Percentiles rank a stretch among this genome's conserved stretches.
Evolutionary conservation across 495 filamentous ascomycete species (phyloP).

Genomic region (Penicillium pulvis): DNA sequence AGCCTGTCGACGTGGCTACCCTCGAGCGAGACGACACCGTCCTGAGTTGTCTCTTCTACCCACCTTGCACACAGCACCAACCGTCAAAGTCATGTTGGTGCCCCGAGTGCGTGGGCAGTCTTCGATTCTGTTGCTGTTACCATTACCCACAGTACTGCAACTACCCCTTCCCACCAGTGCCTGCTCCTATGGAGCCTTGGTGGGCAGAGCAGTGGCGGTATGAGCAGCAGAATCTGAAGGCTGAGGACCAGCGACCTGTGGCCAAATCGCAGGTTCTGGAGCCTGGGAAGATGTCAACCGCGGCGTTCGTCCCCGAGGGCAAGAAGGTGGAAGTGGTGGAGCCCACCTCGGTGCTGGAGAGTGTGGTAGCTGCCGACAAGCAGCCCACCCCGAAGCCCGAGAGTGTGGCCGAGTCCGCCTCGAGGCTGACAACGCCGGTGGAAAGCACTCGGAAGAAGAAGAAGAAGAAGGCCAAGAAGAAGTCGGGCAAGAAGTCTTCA

Average conservation of each 20-base stretch:
- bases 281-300: background rate
- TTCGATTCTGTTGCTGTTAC: background rate
- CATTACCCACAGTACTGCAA: background rate
- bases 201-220: background rate
- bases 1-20: background rate
- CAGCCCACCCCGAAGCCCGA: background rate
- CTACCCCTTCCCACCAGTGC: background rate
- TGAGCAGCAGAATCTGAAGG: background rate
- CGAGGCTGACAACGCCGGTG: background rate
- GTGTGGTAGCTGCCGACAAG: background rate
- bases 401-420: background rate
- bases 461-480: background rate
- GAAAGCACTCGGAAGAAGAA: background rate
- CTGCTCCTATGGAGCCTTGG: background rate
- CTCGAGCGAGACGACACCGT: background rate
- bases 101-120: background rate
- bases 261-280: background rate
- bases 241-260: background rate
- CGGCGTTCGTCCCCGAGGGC: background rate
- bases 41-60: background rate
- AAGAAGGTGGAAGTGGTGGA: background rate
- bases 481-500: conserved; percentile 1
- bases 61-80: background rate
- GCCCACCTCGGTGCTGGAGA: background rate
- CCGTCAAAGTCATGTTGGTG: background rate